A percentile compares a stretch with the other conserved stretches of the same genome.
Evolutionary conservation across 228 moss, liverwort and hornwort species (phyloP).

Genomic region (Sphagnum fallax): DNA sequence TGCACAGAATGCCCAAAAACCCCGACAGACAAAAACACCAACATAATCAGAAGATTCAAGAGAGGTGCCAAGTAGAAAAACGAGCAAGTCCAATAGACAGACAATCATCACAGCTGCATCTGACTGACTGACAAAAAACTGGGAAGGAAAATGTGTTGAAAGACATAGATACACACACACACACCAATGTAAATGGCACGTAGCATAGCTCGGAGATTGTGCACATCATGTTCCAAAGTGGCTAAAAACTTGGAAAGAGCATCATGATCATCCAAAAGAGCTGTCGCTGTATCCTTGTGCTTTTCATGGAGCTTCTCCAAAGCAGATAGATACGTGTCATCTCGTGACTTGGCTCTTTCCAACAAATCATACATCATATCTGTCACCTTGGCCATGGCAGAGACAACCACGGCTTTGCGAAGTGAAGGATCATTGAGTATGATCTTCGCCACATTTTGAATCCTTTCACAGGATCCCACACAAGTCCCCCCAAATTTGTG

Average conservation of each 20-base stretch:
- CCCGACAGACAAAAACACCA: too few relatives aligned
- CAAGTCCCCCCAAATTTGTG: conserved; percentile 98
- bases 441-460: conserved; percentile 84
- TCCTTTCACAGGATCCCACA: conserved; percentile 73
- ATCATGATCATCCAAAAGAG: conserved; percentile 60
- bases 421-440: conserved; percentile 67
- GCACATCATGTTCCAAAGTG: conserved; percentile 55
- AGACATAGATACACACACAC: not conserved
- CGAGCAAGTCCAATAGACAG: too few relatives aligned
- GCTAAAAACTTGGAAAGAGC: conserved; percentile 58
- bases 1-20: conserved; percentile 15
- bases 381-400: conserved; percentile 97
- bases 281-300: conserved; percentile 60
- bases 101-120: too few relatives aligned
- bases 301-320: conserved; percentile 63
- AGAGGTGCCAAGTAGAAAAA: too few relatives aligned
- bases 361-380: conserved; percentile 96
- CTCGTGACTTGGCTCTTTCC: conserved; percentile 66
- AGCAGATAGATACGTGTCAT: conserved; percentile 57
- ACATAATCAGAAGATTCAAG: too few relatives aligned
- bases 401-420: conserved; percentile 85
- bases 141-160: too few relatives aligned
- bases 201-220: conserved; percentile 86
- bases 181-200: conserved; percentile 90
- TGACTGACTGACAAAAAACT: too few relatives aligned